These are phyloP conservation scores for Dipodascopsis uninucleata DNA, from an alignment of 805 yeast genomes.

Conservation along the genomic window DNA sequence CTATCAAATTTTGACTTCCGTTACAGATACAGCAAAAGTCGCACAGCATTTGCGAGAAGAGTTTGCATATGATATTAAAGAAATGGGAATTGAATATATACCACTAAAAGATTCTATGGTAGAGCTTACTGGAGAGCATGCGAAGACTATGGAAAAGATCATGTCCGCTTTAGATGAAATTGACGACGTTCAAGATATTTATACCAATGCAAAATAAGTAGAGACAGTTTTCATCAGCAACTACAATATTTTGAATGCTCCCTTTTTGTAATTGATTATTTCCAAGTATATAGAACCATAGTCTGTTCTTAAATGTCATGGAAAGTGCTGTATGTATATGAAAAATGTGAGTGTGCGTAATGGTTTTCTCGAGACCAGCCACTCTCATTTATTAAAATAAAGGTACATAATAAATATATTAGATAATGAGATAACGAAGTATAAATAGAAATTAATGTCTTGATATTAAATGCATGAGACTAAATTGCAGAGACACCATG, in stretches of 20 bases:
- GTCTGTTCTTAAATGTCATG: background rate
- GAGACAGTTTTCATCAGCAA: too few relatives aligned
- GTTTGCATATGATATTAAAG: slow-evolving; percentile 55
- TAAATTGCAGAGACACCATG: too few relatives aligned
- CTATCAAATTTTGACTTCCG: slow-evolving; percentile 57
- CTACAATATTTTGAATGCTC: too few relatives aligned
- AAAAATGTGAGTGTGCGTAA: background rate
- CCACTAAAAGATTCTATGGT: slow-evolving; percentile 61
- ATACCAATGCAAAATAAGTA: slow-evolving; percentile 50
- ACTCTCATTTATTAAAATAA: background rate
- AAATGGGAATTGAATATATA: slow-evolving; percentile 65
- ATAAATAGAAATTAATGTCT: too few relatives aligned
- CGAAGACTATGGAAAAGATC: slow-evolving; percentile 54
- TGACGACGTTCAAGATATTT: slow-evolving; percentile 80
- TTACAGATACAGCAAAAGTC: slow-evolving; percentile 57
- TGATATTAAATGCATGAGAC: too few relatives aligned
- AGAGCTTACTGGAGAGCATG: slow-evolving; percentile 52
- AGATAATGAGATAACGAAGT: too few relatives aligned
- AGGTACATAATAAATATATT: too few relatives aligned
- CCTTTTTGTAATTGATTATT: too few relatives aligned
- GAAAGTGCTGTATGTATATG: background rate
- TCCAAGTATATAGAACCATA: too few relatives aligned
- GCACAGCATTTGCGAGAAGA: slow-evolving; percentile 53
- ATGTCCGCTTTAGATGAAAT: slow-evolving; percentile 62
- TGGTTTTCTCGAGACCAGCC: background rate